Evolutionary conservation across 306 rosid genomes (phyloP), one percentile per base, ranked within the genome.

Genomic region (Dryas drummondii): DNA sequence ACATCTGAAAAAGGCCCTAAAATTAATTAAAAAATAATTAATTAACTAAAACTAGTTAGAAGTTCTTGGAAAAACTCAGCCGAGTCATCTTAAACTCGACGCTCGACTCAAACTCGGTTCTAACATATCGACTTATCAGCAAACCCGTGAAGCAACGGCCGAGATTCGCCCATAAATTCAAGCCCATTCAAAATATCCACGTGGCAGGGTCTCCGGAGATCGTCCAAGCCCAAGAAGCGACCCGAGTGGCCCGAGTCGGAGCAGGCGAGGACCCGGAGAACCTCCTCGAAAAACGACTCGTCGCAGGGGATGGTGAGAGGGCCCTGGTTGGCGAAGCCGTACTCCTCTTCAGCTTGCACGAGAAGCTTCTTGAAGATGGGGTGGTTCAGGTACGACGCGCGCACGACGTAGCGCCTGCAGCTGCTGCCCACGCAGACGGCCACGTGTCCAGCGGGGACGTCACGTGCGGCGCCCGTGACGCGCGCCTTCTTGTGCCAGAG

Each of bases 321-420:
- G 2, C 98, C 98, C 10, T 82, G 76, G 87, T 87, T 90, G 51
- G 91, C 74, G 76, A 91, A 94, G 1, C 98, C 98, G 82, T 94
- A 94, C 79, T 94, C 97, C 37, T 94, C 98, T 48, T 91, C 98
- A 46, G 97, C 97, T n/a, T 83, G 71, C 4, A 51, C 64, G 9
- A 94, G 93, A 69, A 94, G 96, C 80, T 76, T 86, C 84, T 82
- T 78, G 89, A 94, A 94, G 82, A 94, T 75, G 4, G 97, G 98
- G 73, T 94, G 98, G 83, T 94, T 94, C 84, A 94, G 80, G 82
- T 88, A 71, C 37, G 87, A 83, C 3, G 97, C 90, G 11, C 88
- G 93, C 68, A 94, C 89, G 41, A 94, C 59, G 72, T 82, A 94
- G 71, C 98, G 86, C 83, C 81, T 78, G 80, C 64, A 71, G 22